Base-by-base conservation (phyloP, 768 basidiomycete genomes). In the Xerocomellus dryophilus region DNA sequence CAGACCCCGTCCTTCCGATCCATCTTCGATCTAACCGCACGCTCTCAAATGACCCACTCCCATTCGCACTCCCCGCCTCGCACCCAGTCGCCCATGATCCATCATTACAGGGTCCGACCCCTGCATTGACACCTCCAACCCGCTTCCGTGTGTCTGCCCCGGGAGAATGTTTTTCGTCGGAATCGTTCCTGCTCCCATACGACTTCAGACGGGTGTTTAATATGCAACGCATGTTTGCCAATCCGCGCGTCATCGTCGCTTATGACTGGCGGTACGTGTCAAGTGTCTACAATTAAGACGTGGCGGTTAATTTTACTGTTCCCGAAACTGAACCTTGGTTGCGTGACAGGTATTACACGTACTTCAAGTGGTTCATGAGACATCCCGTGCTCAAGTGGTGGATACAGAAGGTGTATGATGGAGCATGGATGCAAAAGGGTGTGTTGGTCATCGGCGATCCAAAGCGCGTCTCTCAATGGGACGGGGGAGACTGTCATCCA, bases 171-270 rank as follows among this genome's bases (percentile, higher is more conserved):
- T 65, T 29, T 31, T 65, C 63, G 0, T 74, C 72, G 3, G 76
- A 77, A 59, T 73, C 66, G 2, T 78, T 76, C 64, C 50, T 71
- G 45, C 57, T 78, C 1, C 76, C 76, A 7, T 77, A 78, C 59
- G 76, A 77, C 50, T 52, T 77, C n/a, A 66, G 76, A 44, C 71
- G 76, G 5, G 39, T 71, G 54, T 74, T 74, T 50, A 68, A 66
- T n/a, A 44, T 77, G 58, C 61, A 72, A 48, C 63, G 66, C n/a
- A 71, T 76, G 34, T 71, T 63, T 50, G 63, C 70, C 36, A 76
- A 77, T 57, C 71, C 76, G 29, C 71, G 70, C 38, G 76, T 75
- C 25, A 60, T 75, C 50, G 71, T 64, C 17, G 69, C 54, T 25
- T 77, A 77, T 59, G 57, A 62, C 21, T 73, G 72, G 71, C 68